Percentiles rank a stretch among this genome's conserved stretches.
Evolutionary conservation across 2,329 filamentous ascomycete genomes (phyloP).

Genomic region (Botrytis elliptica): DNA sequence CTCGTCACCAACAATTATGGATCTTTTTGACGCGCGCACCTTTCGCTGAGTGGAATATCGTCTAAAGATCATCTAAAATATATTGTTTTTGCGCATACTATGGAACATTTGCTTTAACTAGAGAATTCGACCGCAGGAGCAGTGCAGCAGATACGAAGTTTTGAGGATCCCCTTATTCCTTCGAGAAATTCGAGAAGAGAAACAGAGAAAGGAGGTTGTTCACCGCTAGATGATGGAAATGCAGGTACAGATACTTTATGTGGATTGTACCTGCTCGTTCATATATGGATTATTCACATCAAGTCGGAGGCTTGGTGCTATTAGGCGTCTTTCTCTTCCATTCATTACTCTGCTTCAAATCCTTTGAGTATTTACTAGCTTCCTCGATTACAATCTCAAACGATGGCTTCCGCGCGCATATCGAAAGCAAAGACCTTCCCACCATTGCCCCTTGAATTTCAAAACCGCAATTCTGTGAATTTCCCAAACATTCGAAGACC

Average conservation of each 20-base stretch:
- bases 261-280: background rate
- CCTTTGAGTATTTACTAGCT: background rate
- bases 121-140: background rate
- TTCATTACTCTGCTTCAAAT: background rate
- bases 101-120: background rate
- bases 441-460: background rate
- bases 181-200: background rate
- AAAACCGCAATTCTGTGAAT: background rate
- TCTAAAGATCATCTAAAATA: background rate
- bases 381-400: background rate
- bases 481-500: background rate
- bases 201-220: background rate
- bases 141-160: background rate
- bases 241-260: background rate
- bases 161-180: background rate
- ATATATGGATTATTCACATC: background rate
- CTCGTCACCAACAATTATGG: constrained; percentile 9
- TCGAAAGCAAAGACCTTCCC: background rate
- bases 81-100: background rate
- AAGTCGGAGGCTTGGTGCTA: background rate
- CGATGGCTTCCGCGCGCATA: background rate
- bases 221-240: constrained; percentile 2
- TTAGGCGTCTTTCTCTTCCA: background rate
- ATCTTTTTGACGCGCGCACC: constrained; percentile 6
- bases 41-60: background rate